Base-by-base conservation (phyloP, 2,329 filamentous ascomycete species). In the Trichoderma lentiforme region DNA sequence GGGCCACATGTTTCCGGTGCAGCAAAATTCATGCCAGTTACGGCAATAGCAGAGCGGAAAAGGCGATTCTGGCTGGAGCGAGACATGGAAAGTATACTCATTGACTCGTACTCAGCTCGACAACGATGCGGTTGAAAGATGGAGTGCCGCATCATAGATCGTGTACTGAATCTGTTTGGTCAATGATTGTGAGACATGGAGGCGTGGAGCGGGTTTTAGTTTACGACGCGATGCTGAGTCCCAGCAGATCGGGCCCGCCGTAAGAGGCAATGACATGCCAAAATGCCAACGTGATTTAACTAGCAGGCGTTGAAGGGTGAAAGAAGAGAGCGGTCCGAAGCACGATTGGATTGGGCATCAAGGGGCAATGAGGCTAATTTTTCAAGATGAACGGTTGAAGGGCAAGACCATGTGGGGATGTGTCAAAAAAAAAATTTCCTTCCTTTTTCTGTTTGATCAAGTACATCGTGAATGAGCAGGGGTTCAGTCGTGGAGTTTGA, bases 161-260 rank as follows among this genome's bases (percentile, higher is more conserved):
- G 24, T 34, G 18, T 69, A 53, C 18, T 62, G 18, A 28, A 53
- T 62, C 34, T 61, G 18, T 24, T 61, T 36, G 57, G 32, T 43
- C 56, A 26, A 56, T 67, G 28, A 14, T 39, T 36, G 21, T 28
- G 28, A 70, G 56, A 70, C 66, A 24, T 53, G 39, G 47, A 51
- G 43, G 18, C 64, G 30, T 62, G 66, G 66, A 67, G 57, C 14
- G 14, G 15, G 30, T 30, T 60, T 65, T 71, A 62, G 36, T 56
- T 21, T 39, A 36, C 43, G 63, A 66, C 62, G 63, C 70, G 70
- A 71, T 58, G 39, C 34, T 71, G 63, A 51, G 63, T 67, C 62
- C 62, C 70, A 71, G 53, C 53, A 57, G 62, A 67, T 71, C 62
- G 70, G 70, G 36, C 57, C 36, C 57, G 66, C 66, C 57, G 66